Evolutionary conservation across 257 asterid species (phyloP).

Genomic region (Capsicum pubescens): DNA sequence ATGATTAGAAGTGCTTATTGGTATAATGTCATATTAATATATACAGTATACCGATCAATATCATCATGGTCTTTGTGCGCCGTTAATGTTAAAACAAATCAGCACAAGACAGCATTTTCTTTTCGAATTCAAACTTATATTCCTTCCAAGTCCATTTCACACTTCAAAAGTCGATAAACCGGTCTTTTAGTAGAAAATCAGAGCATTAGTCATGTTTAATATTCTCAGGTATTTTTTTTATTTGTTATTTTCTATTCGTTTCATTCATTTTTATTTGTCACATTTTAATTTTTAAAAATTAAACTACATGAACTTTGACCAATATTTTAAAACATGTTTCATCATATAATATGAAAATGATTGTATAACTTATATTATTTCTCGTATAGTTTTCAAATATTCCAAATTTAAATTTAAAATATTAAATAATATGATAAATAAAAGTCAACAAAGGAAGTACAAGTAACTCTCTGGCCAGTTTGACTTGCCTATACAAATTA

Average conservation of each 20-base stretch:
- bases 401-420: no score
- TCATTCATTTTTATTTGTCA: no score
- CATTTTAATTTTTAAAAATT: no score
- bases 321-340: no score
- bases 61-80: not conserved
- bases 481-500: constrained; percentile 2
- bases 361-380: no score
- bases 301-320: no score
- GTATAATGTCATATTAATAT: not conserved
- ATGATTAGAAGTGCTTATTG: not conserved
- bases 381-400: no score
- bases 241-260: no score
- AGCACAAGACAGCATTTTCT: not conserved
- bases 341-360: no score
- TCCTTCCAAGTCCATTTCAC: constrained; percentile 11
- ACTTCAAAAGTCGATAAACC: not conserved
- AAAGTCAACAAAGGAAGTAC: no score
- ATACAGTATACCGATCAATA: not conserved
- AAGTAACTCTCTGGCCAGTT: not conserved
- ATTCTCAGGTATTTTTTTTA: not conserved
- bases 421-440: no score
- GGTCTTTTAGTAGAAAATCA: not conserved
- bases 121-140: not conserved
- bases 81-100: not conserved
- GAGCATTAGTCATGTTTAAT: not conserved